Evolutionary conservation across 352 stramenopile genomes (phyloP).

Genomic region (Elongisporangium anandrum): DNA sequence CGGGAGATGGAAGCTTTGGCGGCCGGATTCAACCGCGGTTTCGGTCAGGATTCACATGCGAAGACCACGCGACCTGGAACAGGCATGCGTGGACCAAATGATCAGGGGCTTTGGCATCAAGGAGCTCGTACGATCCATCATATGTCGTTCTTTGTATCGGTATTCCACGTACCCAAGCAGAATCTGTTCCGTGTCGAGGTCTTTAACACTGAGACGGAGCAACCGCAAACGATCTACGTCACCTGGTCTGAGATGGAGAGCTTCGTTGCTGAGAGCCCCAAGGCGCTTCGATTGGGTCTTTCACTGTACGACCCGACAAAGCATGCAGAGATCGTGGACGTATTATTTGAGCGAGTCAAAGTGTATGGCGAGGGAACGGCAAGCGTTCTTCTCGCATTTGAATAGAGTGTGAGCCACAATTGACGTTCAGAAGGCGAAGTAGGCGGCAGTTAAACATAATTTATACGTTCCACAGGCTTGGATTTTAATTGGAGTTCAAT

Average conservation of each 20-base stretch:
- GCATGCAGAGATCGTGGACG: constrained; percentile 40
- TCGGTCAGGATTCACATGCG: constrained; percentile 1
- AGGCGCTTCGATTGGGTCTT: constrained; percentile 14
- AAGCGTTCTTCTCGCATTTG: constrained; percentile 59
- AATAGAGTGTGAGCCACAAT: constrained; percentile 20
- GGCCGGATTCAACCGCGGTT: constrained; percentile 4
- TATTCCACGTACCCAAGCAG: constrained; percentile 64
- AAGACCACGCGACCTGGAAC: constrained; percentile 11
- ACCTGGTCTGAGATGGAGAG: constrained; percentile 47
- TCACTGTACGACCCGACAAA: constrained; percentile 18
- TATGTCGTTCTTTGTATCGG: constrained; percentile 67
- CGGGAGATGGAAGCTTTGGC: constrained; percentile 19
- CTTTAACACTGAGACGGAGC: constrained; percentile 78
- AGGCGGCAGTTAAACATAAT: neutral
- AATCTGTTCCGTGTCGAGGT: constrained; percentile 65
- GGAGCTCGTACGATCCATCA: constrained; percentile 56
- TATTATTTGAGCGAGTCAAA: constrained; percentile 58
- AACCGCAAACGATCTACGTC: constrained; percentile 75
- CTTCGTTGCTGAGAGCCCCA: constrained; percentile 50
- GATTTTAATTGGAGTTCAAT: constrained; percentile 1
- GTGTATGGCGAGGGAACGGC: constrained; percentile 46
- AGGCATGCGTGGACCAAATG: constrained; percentile 17
- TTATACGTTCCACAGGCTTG: neutral
- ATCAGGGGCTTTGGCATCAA: constrained; percentile 70
- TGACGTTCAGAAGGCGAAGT: neutral